A percentile compares a stretch with the other conserved stretches of the same genome.
These are phyloP conservation scores for Tanacetum coccineum DNA, from an alignment of 129 eudicot species.

Conservation along the genomic window DNA sequence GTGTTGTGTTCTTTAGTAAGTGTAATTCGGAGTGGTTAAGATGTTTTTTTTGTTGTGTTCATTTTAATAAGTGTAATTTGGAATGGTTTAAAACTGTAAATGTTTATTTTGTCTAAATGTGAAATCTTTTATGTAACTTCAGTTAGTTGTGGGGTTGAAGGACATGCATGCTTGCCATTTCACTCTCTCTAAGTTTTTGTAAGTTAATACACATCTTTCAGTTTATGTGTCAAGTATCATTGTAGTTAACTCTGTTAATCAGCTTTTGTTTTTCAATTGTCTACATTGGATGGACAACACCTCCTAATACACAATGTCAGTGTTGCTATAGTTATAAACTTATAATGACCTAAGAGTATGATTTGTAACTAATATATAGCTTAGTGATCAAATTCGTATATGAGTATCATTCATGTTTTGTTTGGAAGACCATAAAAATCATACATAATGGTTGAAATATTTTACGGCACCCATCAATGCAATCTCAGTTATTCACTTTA, in stretches of 20 bases:
- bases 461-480: neutral
- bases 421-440: conserved; percentile 2
- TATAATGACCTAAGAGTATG: neutral
- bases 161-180: neutral
- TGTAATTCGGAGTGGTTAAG: too few species aligned
- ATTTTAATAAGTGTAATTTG: too few species aligned
- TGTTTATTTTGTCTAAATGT: neutral
- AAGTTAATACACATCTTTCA: conserved; percentile 21
- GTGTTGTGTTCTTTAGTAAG: too few species aligned
- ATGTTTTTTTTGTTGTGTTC: too few species aligned
- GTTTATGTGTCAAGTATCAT: neutral
- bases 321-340: neutral
- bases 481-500: neutral
- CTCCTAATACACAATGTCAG: neutral
- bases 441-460: neutral
- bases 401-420: conserved; percentile 5
- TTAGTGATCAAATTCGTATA: conserved; percentile 4
- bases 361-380: neutral
- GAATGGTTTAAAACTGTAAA: too few species aligned
- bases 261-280: conserved; percentile 10
- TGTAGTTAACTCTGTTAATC: neutral
- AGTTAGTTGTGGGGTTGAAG: too few species aligned
- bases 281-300: neutral
- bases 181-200: conserved; percentile 39
- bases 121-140: too few species aligned